phyloP scores from a whole-genome alignment of 108 stramenopile species.

The Cyclostephanos tholiformis region DNA sequence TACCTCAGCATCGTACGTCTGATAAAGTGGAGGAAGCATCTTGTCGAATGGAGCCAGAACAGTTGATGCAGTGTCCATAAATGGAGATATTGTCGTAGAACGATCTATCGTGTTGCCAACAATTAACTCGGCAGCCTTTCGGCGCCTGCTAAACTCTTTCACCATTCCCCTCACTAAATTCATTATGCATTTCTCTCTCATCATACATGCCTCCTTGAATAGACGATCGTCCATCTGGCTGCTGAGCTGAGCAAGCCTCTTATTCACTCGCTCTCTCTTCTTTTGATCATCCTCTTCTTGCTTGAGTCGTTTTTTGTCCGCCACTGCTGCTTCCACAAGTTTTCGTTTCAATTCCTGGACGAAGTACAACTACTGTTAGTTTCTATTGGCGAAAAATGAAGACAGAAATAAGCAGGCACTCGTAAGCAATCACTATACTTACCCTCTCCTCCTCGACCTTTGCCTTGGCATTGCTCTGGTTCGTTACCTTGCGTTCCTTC shows the following conservation, averaged over 20 bases:
- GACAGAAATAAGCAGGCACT: neutral
- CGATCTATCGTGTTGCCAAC: constrained; percentile 53
- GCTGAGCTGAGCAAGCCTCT: constrained; percentile 65
- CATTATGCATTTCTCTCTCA: constrained; percentile 71
- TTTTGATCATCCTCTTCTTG: constrained; percentile 79
- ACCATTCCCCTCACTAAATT: constrained; percentile 61
- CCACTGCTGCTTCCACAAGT: constrained; percentile 62
- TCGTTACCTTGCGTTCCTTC: constrained; percentile 21
- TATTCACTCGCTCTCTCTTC: constrained; percentile 69
- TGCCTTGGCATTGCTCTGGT: constrained; percentile 36
- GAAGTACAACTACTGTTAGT: neutral
- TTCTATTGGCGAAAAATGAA: neutral
- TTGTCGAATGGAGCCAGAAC: constrained; percentile 20
- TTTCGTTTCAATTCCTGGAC: constrained; percentile 67
- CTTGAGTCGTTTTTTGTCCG: constrained; percentile 63
- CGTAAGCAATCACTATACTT: neutral
- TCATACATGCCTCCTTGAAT: constrained; percentile 69
- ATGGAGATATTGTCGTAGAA: neutral
- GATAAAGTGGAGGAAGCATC: constrained; percentile 62
- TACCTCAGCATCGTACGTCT: constrained; percentile 73
- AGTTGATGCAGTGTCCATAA: constrained; percentile 20
- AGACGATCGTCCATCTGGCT: constrained; percentile 83
- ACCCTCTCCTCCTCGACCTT: constrained; percentile 41
- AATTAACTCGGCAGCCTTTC: constrained; percentile 68
- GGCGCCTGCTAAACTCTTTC: constrained; percentile 73